Percentiles rank a stretch among this genome's conserved stretches.
phyloP scores from a whole-genome alignment of 1,139 yeast genomes.

The Zygosaccharomyces pseudobailii region DNA sequence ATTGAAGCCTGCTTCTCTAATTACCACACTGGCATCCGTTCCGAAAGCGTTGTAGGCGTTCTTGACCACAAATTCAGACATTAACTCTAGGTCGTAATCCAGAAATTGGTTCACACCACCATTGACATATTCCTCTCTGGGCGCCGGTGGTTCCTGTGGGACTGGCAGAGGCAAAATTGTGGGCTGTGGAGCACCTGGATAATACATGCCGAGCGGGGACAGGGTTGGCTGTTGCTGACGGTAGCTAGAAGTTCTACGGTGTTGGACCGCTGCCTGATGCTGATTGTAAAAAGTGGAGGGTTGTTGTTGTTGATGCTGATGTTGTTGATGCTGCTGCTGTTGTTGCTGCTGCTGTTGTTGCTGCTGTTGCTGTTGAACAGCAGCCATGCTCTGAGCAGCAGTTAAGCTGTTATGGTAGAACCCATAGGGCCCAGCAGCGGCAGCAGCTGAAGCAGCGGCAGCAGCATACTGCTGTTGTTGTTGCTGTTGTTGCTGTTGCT shows the following conservation, averaged over 20 bases:
- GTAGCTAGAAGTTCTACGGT: slow-evolving; percentile 11
- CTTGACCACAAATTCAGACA: slow-evolving; percentile 63
- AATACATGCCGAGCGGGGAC: slow-evolving; percentile 23
- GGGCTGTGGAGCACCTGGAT: slow-evolving; percentile 14
- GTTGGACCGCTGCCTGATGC: slow-evolving; percentile 10
- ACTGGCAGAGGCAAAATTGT: slow-evolving; percentile 12
- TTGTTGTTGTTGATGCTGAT: slow-evolving; percentile 9
- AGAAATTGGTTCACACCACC: slow-evolving; percentile 77
- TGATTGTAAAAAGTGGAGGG: slow-evolving; percentile 2
- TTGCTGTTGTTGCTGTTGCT: slow-evolving; percentile 11
- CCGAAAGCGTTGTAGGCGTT: slow-evolving; percentile 59
- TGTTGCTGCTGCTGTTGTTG: slow-evolving; percentile 7
- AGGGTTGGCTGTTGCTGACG: slow-evolving; percentile 11
- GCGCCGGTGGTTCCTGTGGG: slow-evolving; percentile 7
- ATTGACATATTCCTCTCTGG: slow-evolving; percentile 34
- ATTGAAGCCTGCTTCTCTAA: slow-evolving; percentile 15
- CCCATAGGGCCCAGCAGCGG: slow-evolving; percentile 3
- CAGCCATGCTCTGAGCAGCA: slow-evolving; percentile 4
- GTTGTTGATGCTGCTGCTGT: slow-evolving; percentile 4
- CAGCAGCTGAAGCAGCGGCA: slow-evolving; percentile 1
- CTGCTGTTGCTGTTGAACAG: slow-evolving; percentile 2
- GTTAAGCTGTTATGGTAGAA: neutral
- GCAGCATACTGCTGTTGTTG: slow-evolving; percentile 12
- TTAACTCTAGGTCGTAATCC: slow-evolving; percentile 70
- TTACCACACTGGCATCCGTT: slow-evolving; percentile 33